These are phyloP conservation scores for Phaseolus coccineus DNA, from an alignment of 331 rosid species.

Conservation along the genomic window DNA sequence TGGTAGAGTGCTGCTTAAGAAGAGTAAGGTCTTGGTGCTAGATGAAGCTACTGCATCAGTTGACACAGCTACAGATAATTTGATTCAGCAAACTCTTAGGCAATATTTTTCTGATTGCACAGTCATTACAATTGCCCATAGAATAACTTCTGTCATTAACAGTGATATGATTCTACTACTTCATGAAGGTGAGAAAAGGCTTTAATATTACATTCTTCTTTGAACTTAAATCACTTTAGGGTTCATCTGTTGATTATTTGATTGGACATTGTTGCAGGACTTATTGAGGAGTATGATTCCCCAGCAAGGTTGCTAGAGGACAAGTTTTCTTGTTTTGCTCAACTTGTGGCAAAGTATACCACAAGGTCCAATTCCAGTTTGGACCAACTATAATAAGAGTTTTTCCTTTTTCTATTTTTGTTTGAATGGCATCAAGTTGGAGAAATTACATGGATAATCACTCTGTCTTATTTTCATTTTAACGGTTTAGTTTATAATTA, in stretches of 20 bases:
- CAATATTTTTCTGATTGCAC: constrained; percentile 48
- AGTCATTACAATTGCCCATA: constrained; percentile 56
- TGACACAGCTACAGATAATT: constrained; percentile 75
- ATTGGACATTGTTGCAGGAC: constrained; percentile 53
- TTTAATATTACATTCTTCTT: background rate
- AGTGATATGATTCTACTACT: constrained; percentile 73
- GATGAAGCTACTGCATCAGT: constrained; percentile 81
- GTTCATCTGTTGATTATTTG: constrained; percentile 1
- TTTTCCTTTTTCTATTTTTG: background rate
- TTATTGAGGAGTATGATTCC: constrained; percentile 67
- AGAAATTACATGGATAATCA: background rate
- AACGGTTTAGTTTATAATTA: too few species aligned
- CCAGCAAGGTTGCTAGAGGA: constrained; percentile 65
- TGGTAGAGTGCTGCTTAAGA: constrained; percentile 73
- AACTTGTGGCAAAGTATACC: constrained; percentile 71
- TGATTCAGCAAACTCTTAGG: constrained; percentile 59
- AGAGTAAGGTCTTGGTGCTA: constrained; percentile 64
- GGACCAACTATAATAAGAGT: constrained; percentile 10
- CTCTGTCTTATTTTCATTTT: background rate
- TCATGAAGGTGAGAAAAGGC: constrained; percentile 43
- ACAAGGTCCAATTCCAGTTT: constrained; percentile 54
- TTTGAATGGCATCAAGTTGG: background rate
- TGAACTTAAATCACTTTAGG: background rate
- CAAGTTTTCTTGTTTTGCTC: constrained; percentile 68
- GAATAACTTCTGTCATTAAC: constrained; percentile 65